Conservation (phyloP, 371 early-diverging fungal species). For the Mucor irregularis region DNA sequence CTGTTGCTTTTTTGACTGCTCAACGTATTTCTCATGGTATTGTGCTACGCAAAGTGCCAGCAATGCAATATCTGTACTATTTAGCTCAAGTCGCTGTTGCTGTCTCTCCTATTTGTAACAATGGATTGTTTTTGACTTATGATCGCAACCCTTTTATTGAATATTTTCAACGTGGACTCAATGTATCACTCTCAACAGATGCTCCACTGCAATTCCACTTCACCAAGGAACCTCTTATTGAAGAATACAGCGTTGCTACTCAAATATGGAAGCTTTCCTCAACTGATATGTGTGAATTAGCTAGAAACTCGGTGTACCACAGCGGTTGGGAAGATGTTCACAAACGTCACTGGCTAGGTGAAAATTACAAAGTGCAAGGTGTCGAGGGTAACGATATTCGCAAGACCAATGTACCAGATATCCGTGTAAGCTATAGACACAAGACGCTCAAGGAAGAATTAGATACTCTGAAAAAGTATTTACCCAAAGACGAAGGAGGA, state of each 20-base stretch:
- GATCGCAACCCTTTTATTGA: constrained; percentile 95
- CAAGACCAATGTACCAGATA: constrained; percentile 96
- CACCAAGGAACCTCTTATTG: constrained; percentile 98
- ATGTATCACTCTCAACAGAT: constrained; percentile 96
- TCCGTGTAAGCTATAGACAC: constrained; percentile 85
- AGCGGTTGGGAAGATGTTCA: constrained; percentile 91
- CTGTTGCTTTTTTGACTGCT: constrained; percentile 90
- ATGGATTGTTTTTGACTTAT: constrained; percentile 95
- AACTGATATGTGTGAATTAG: constrained; percentile 98
- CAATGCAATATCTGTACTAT: constrained; percentile 96
- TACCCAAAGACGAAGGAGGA: constrained; percentile 2
- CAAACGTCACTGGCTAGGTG: constrained; percentile 95
- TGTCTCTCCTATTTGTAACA: constrained; percentile 98
- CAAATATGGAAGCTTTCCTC: constrained; percentile 97
- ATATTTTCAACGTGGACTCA: constrained; percentile 96
- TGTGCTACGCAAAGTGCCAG: constrained; percentile 94
- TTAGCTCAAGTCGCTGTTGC: constrained; percentile 96
- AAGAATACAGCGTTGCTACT: constrained; percentile 97
- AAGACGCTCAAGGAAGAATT: constrained; percentile 88
- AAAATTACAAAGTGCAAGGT: constrained; percentile 75
- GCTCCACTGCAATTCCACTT: constrained; percentile 99
- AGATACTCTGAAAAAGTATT: constrained; percentile 42
- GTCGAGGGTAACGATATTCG: constrained; percentile 87
- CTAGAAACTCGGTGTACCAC: constrained; percentile 93
- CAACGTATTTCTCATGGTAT: constrained; percentile 97